These are phyloP conservation scores for Fonsecaea monophora DNA, from an alignment of 2,329 filamentous ascomycete species.

Conservation along the genomic window DNA sequence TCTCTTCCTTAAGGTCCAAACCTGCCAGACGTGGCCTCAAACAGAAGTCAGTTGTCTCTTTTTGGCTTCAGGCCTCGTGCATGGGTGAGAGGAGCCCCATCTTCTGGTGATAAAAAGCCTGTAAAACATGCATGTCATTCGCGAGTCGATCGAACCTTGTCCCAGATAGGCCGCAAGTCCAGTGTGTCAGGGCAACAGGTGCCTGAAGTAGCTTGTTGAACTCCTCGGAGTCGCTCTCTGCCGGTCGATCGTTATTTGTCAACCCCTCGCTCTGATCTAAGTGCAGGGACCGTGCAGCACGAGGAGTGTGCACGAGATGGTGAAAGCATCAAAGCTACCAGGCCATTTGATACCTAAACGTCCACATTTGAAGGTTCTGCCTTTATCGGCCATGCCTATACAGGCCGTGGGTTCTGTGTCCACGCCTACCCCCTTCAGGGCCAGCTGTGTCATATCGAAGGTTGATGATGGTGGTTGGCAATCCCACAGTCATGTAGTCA, in stretches of 20 bases:
- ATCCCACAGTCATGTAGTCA: background rate
- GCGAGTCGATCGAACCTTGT: background rate
- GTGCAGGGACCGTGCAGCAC: background rate
- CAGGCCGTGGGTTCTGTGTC: background rate
- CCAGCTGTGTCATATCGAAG: background rate
- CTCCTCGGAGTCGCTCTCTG: background rate
- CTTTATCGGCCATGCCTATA: background rate
- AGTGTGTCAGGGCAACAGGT: background rate
- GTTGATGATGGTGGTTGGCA: background rate
- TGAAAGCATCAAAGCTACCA: background rate
- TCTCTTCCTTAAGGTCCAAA: background rate
- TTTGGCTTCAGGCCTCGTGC: background rate
- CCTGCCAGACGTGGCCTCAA: background rate
- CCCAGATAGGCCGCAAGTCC: background rate
- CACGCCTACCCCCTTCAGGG: background rate
- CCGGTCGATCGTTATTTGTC: background rate
- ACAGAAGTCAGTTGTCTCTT: conserved; percentile 1
- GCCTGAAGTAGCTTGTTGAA: background rate
- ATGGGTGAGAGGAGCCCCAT: background rate
- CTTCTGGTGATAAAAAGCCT: background rate
- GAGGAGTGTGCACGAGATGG: background rate
- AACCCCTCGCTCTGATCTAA: background rate
- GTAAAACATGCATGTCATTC: background rate
- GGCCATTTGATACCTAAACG: background rate
- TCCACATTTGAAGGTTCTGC: background rate